Conservation (phyloP, 2,329 filamentous ascomycete species). For the Calonectria naviculata region DNA sequence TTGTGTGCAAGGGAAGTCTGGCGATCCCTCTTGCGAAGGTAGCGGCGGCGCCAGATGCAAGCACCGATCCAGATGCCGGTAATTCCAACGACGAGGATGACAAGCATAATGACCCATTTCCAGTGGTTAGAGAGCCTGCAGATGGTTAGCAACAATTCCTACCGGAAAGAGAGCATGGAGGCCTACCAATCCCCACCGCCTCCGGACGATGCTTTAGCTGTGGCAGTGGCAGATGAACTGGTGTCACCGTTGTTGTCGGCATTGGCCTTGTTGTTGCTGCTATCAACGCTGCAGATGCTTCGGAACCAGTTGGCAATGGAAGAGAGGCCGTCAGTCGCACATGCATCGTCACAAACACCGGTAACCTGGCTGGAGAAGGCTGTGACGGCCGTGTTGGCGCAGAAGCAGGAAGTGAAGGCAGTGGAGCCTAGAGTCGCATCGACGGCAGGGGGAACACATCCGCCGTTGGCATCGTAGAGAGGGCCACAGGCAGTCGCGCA, state of each 20-base stretch:
- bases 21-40: conserved; percentile 76
- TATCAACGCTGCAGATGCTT: conserved; percentile 67
- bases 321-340: conserved; percentile 59
- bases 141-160: not conserved
- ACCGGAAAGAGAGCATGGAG: not conserved
- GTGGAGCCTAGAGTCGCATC: conserved; percentile 56
- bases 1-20: conserved; percentile 51
- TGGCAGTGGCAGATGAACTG: conserved; percentile 26
- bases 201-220: conserved; percentile 22
- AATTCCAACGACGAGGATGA: conserved; percentile 78
- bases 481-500: conserved; percentile 70
- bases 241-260: conserved; percentile 23
- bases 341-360: conserved; percentile 72
- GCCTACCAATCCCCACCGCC: conserved; percentile 61
- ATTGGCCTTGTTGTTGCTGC: conserved; percentile 34
- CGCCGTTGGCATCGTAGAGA: conserved; percentile 77
- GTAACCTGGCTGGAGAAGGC: conserved; percentile 66
- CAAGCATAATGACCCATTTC: conserved; percentile 85
- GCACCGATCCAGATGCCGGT: conserved; percentile 73
- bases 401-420: conserved; percentile 79
- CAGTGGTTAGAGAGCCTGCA: conserved; percentile 76
- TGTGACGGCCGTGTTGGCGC: conserved; percentile 69
- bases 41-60: conserved; percentile 78
- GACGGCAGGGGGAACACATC: conserved; percentile 72
- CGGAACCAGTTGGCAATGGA: conserved; percentile 78